Conservation (phyloP, 129 eudicot species). For the Flaveria brownii region DNA sequence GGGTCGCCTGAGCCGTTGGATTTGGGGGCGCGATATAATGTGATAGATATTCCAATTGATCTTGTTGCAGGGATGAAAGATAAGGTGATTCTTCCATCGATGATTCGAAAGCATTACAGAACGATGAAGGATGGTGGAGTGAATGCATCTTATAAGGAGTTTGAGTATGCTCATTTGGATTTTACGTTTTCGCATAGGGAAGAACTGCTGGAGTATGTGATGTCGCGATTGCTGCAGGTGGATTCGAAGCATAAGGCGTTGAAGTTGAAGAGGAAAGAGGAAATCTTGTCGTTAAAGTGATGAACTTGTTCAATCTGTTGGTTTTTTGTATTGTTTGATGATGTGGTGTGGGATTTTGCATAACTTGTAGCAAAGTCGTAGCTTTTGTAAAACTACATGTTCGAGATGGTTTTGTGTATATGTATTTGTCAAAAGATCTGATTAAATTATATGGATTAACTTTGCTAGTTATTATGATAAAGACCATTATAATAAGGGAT, state of each 20-base stretch:
- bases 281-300: conserved; percentile 22
- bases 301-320: not conserved
- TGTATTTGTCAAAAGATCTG: not conserved
- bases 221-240: conserved; percentile 70
- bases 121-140: conserved; percentile 69
- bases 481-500: too few relatives aligned
- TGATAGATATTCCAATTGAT: conserved; percentile 88
- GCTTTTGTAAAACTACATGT: conserved; percentile 13
- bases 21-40: conserved; percentile 63
- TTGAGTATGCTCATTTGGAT: conserved; percentile 92
- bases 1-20: conserved; percentile 80
- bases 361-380: conserved; percentile 15
- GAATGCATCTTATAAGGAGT: conserved; percentile 73
- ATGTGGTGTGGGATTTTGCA: conserved; percentile 11
- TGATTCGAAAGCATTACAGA: conserved; percentile 75
- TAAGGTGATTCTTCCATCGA: conserved; percentile 80
- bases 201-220: conserved; percentile 85
- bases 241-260: conserved; percentile 39
- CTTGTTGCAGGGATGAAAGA: conserved; percentile 89
- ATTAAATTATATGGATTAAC: too few relatives aligned
- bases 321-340: not conserved
- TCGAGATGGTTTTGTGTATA: conserved; percentile 14
- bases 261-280: conserved; percentile 46
- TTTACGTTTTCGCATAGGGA: conserved; percentile 88
- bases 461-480: too few relatives aligned